Evolutionary conservation across 1,284 basidiomycete genomes (phyloP), one percentile per base, ranked within the genome.

Genomic region (Meripilus lineatus): DNA sequence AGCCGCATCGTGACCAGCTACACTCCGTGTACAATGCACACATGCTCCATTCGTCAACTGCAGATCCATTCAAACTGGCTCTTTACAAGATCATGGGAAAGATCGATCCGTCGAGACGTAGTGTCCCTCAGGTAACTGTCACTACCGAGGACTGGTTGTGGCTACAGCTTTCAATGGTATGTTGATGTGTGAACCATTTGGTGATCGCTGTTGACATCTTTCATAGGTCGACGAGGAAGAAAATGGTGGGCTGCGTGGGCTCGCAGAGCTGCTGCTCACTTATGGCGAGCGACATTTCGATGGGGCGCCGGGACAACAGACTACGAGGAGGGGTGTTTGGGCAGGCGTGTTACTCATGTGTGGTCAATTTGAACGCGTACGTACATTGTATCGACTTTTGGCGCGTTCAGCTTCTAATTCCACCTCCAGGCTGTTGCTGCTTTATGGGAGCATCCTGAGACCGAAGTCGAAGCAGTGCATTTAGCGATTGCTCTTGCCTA

Each of bases 121-220:
- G 83, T 54, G 85, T 94, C 1, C 77, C 81, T 7, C 79, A 87
- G 38, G 90, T 98, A 4, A 96, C 93, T 1, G 77, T 80, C 14
- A 95, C 91, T 5, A 95, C 92, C 3, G 95, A 98, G 61, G 95
- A 98, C 65, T 99, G 96, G 95, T 74, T 98, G 28, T 99, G 95
- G 95, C 82, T 96, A 70, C 95, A 99, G 69, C 77, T 99, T 15
- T 77, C 82, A 14, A 86, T 98, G 86, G 83, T 79, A 40, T 17
- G 64, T 51, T 23, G n/a, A 36, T 22, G 35, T 40, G 32, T 11
- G 22, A 36, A 37, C 18, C 4, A 13, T 10, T 38, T 24, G 10
- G 38, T 33, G 10, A 40, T 28, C 20, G 28, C 34, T 28, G 28
- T 14, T 26, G 26, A 7, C n/a, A 32, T 32, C 18, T 22, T 3